Evolutionary conservation across 768 basidiomycete species (phyloP), one percentile per base, ranked within the genome.

Genomic region (Tulasnella sp.): DNA sequence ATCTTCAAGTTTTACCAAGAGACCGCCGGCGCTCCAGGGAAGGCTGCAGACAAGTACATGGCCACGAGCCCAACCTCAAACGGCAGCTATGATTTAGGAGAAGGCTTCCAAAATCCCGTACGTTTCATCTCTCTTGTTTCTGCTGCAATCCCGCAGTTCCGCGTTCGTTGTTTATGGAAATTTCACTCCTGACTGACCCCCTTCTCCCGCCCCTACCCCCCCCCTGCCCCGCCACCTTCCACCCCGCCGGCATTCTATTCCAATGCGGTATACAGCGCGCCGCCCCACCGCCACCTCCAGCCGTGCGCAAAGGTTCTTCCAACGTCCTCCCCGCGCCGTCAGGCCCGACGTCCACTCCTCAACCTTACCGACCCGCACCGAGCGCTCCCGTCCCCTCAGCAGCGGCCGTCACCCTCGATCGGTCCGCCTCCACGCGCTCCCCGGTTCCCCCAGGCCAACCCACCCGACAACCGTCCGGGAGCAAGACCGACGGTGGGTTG

Each of bases 1-100:
- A 97, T 99, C 80, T 98, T 99, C 84, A 96, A 96, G 82, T 98
- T 99, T 85, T 99, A 98, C 84, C 97, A 99, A 82, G 93, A 96
- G 84, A 67, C 82, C 82, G 44, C 82, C 81, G 90, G 92, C 46
- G 61, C 61, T 51, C 51, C 51, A 1, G 51, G 51, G 4, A 51
- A 46, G 71, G 13, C 18, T 13, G 61, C 61, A 46, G 71, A 29
- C 29, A 40, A 26, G 39, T 72, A 29, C 32, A 72, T 37, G 37
- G 71, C 44, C 16, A 29, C 32, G 20, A 32, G 37, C 39, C 71
- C 44, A 5, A 32, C n/a, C 23, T 51, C 51, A n/a, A n/a, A 51
- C 10, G 51, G 51, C 51, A 23, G 4, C 5, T 51, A 23, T n/a
- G 46, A 48, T 18, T 44, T 44, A 44, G 51, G 11, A 51, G 51